phyloP scores from a whole-genome alignment of 2,329 filamentous ascomycete genomes.

The Dactylellina leptospora region DNA sequence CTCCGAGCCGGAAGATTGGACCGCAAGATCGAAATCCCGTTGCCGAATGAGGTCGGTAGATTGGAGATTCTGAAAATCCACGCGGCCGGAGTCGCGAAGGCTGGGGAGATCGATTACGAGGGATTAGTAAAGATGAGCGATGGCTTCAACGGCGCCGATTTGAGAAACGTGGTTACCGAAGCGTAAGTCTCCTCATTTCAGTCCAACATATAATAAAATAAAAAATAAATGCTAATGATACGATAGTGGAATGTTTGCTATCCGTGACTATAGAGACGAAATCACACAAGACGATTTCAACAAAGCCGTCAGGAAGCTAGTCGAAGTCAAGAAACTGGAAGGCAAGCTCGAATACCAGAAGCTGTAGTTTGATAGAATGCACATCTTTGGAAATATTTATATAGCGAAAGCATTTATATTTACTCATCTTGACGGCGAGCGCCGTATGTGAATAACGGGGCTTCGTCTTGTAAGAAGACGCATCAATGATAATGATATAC shows the following conservation, averaged over 20 bases:
- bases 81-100: constrained; percentile 81
- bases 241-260: constrained; percentile 86
- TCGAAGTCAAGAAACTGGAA: constrained; percentile 96
- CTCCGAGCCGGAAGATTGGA: constrained; percentile 92
- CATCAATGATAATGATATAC: no score
- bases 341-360: constrained; percentile 98
- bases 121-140: constrained; percentile 99
- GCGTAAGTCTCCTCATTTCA: constrained; percentile 72
- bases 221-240: constrained; percentile 55
- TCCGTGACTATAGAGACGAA: constrained; percentile 95
- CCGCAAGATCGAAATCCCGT: constrained; percentile 95
- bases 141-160: constrained; percentile 93
- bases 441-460: background rate
- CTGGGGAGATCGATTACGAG: constrained; percentile 98
- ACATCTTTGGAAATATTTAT: background rate
- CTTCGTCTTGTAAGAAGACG: no score
- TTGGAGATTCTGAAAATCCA: constrained; percentile 99
- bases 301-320: constrained; percentile 97
- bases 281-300: constrained; percentile 99
- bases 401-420: background rate
- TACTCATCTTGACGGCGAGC: background rate
- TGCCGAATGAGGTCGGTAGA: constrained; percentile 95
- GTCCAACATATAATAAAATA: background rate
- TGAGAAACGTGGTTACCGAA: constrained; percentile 97
- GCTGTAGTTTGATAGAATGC: no score